Evolutionary conservation across 495 filamentous ascomycete species (phyloP), one percentile per base, ranked within the genome.

Genomic region (Tuber borchii): DNA sequence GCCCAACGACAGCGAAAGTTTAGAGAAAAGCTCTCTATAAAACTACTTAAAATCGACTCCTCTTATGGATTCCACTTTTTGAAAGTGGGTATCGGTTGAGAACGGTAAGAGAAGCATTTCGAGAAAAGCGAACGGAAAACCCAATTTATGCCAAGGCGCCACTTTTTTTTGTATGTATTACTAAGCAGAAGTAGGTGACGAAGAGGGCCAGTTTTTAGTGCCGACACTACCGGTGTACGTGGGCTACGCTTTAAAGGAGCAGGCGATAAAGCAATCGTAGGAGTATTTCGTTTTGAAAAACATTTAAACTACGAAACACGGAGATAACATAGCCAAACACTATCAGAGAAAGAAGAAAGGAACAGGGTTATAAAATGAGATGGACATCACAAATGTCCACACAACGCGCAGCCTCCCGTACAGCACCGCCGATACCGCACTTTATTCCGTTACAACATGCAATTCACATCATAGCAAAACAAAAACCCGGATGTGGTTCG

Each of bases 401-500:
- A 65, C 26, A 65, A 19, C 56, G 56, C 56, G 34, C 56, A 17
- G 26, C 56, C 14, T 34, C 26, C 56, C 56, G n/a, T 61, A 61
- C 51, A 61, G 51, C 51, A 31, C 51, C 10, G 14, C 26, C 12
- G 56, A 65, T 56, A 82, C 80, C 77, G 76, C 80, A 79, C 74
- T 82, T 82, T 82, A 82, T 82, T 82, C 80, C 75, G 75, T 76
- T 77, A 82, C 80, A 82, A 81, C 73, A 80, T 75, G 76, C 74
- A 79, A 75, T 79, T 75, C 76, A 71, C 46, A 71, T 70, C 42
- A 71, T 37, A 79, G 76, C 73, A 74, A 79, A 79, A 79, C 73
- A 71, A 79, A 79, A 79, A 79, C 31, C 56, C 56, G 56, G 56
- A 65, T 14, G 26, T 34, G 56, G 26, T 65, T 31, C 56, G 56